Percentiles rank a stretch among this genome's conserved stretches.
Evolutionary conservation across 192 early-diverging fungal species (phyloP).

Genomic region (Dissophora ornata): DNA sequence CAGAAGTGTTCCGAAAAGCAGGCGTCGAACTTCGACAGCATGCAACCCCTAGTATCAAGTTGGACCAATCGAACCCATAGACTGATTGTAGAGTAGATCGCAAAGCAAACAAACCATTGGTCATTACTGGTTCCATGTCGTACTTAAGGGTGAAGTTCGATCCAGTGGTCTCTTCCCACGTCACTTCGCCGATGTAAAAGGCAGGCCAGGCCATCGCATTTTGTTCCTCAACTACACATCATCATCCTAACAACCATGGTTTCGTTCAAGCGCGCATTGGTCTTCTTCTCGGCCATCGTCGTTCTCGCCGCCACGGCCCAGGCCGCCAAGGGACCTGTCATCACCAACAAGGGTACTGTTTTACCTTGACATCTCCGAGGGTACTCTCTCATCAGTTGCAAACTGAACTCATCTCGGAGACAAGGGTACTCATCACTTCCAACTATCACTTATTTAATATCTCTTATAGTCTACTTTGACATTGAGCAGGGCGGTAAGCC

Average conservation of each 20-base stretch:
- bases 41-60: slow-evolving; percentile 63
- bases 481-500: slow-evolving; percentile 83
- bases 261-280: slow-evolving; percentile 43
- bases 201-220: no score
- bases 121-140: no score
- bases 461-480: slow-evolving; percentile 82
- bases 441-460: neutral
- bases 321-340: slow-evolving; percentile 70
- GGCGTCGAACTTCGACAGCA: slow-evolving; percentile 83
- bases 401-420: no score
- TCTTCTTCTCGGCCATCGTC: slow-evolving; percentile 25
- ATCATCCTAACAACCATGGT: slow-evolving; percentile 22
- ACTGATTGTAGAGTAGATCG: no score
- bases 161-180: no score
- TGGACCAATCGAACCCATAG: slow-evolving; percentile 33
- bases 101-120: no score
- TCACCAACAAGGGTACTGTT: slow-evolving; percentile 72
- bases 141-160: no score
- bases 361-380: neutral
- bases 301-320: slow-evolving; percentile 31
- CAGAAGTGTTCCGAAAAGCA: slow-evolving; percentile 85
- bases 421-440: no score
- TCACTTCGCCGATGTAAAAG: no score
- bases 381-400: neutral
- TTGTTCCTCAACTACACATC: slow-evolving; percentile 2